A percentile compares a stretch with the other conserved stretches of the same genome.
Evolutionary conservation across 495 filamentous ascomycete genomes (phyloP).

Genomic region (Penicillium subrubescens): DNA sequence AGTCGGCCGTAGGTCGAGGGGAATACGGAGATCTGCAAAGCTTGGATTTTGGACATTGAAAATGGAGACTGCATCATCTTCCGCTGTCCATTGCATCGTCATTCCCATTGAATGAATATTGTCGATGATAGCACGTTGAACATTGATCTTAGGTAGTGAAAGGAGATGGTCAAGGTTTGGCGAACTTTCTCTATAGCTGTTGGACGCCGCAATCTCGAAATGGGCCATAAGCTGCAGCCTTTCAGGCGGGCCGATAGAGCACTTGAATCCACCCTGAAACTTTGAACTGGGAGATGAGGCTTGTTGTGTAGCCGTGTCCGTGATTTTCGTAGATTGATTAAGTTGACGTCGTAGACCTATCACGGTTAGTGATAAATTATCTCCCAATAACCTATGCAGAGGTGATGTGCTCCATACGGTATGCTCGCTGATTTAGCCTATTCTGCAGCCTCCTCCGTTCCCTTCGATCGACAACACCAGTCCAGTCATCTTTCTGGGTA

Average conservation of each 20-base stretch:
- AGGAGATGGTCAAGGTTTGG: slow-evolving; percentile 25
- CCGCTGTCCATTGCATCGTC: slow-evolving; percentile 18
- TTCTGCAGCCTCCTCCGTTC: slow-evolving; percentile 25
- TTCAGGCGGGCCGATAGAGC: slow-evolving; percentile 23
- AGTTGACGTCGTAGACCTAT: not conserved
- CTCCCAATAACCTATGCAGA: not conserved
- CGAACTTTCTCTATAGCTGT: slow-evolving; percentile 10
- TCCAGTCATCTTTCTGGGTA: slow-evolving; percentile 24
- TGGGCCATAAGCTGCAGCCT: slow-evolving; percentile 1
- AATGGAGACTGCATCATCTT: slow-evolving; percentile 27
- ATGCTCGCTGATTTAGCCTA: slow-evolving; percentile 23
- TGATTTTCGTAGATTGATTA: not conserved
- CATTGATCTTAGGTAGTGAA: slow-evolving; percentile 19
- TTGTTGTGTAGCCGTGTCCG: not conserved
- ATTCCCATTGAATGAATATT: slow-evolving; percentile 22
- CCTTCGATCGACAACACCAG: slow-evolving; percentile 16
- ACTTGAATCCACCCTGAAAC: slow-evolving; percentile 2
- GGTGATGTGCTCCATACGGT: slow-evolving; percentile 11
- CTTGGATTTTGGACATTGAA: slow-evolving; percentile 24
- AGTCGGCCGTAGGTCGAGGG: slow-evolving; percentile 28
- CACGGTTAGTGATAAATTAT: not conserved
- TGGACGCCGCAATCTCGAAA: slow-evolving; percentile 10
- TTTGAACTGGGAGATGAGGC: not conserved
- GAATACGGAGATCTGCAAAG: slow-evolving; percentile 20
- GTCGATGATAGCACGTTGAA: slow-evolving; percentile 23